phyloP scores from a whole-genome alignment of 225 moss, liverwort and hornwort genomes.

The Antitrichia curtipendula region DNA sequence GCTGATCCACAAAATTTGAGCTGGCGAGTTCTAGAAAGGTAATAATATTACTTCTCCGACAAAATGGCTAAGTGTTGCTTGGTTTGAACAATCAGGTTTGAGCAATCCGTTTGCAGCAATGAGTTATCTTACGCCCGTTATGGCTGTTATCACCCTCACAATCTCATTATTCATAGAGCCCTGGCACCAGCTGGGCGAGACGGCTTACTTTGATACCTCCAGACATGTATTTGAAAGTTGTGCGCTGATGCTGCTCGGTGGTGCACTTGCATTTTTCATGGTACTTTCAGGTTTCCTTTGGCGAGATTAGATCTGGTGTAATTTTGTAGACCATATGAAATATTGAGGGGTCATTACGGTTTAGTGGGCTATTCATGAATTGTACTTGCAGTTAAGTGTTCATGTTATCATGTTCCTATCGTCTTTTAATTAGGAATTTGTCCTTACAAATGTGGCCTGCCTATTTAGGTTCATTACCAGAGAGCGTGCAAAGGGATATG shows the following conservation, averaged over 20 bases:
- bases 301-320: background rate
- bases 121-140: conserved; percentile 89
- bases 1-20: background rate
- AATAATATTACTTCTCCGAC: background rate
- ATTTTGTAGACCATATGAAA: background rate
- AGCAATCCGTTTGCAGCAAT: conserved; percentile 93
- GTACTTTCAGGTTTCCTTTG: conserved; percentile 23
- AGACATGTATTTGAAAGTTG: conserved; percentile 60
- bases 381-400: background rate
- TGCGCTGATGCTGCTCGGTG: conserved; percentile 91
- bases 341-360: background rate
- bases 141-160: conserved; percentile 64
- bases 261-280: conserved; percentile 94
- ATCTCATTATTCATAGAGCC: conserved; percentile 69
- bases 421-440: background rate
- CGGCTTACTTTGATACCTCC: conserved; percentile 65
- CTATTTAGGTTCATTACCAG: background rate
- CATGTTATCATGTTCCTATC: background rate
- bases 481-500: background rate
- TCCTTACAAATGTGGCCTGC: background rate
- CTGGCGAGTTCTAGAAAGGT: background rate
- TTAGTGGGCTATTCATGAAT: background rate
- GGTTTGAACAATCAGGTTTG: conserved; percentile 50
- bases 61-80: background rate
- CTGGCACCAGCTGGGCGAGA: conserved; percentile 54